Evolutionary conservation across 495 filamentous ascomycete genomes (phyloP).

Genomic region (Wilcoxina mikolae): DNA sequence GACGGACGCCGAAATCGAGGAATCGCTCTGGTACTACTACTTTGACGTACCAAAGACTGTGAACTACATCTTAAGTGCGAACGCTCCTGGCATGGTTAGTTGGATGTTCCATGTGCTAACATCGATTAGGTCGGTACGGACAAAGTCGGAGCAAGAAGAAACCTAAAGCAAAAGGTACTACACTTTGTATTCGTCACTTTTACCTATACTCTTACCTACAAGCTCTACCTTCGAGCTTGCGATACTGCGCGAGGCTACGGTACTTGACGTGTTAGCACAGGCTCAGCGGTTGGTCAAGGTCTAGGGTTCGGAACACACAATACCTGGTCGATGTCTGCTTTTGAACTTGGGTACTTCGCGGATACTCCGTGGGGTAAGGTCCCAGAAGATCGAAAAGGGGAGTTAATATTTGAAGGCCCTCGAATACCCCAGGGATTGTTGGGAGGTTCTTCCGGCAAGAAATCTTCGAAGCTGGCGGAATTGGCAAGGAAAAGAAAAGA

Average conservation of each 20-base stretch:
- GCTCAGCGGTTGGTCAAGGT: conserved; percentile 24
- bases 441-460: conserved; percentile 56
- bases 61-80: conserved; percentile 54
- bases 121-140: conserved; percentile 20
- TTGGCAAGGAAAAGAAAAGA: conserved; percentile 78
- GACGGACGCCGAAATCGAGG: conserved; percentile 61
- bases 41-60: conserved; percentile 79
- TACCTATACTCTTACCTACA: background rate
- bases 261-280: conserved; percentile 6
- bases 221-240: background rate
- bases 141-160: conserved; percentile 28
- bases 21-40: conserved; percentile 89
- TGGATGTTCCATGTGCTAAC: background rate
- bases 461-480: conserved; percentile 78
- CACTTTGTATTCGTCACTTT: background rate
- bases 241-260: background rate
- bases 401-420: conserved; percentile 30
- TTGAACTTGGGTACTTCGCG: conserved; percentile 47
- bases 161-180: conserved; percentile 22
- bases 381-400: conserved; percentile 49
- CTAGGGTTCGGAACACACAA: conserved; percentile 2
- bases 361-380: conserved; percentile 80
- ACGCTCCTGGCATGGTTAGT: background rate
- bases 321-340: conserved; percentile 15
- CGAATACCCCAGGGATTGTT: conserved; percentile 50